phyloP scores from a whole-genome alignment of 768 basidiomycete genomes.

The Auriscalpium vulgare region DNA sequence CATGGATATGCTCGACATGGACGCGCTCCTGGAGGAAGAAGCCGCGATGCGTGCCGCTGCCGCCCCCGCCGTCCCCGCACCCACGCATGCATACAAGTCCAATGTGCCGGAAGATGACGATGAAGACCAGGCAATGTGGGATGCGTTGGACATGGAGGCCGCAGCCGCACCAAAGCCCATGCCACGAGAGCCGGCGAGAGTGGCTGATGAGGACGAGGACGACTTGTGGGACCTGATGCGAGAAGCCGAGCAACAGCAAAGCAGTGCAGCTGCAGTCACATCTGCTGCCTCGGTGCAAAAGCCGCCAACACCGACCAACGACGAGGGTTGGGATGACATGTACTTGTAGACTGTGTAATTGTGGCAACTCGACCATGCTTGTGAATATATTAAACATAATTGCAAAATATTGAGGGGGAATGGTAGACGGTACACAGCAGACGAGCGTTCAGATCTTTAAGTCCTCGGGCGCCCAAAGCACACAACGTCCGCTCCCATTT shows the following conservation, averaged over 20 bases:
- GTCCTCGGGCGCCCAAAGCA: conserved; percentile 62
- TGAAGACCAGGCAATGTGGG: conserved; percentile 34
- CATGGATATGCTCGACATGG: conserved; percentile 4
- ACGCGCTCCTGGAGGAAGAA: conserved; percentile 13
- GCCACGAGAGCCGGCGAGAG: not conserved
- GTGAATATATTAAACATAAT: too few species aligned
- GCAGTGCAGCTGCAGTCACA: not conserved
- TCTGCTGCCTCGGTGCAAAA: not conserved
- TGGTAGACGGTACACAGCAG: too few species aligned
- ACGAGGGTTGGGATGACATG: conserved; percentile 60
- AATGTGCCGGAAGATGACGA: conserved; percentile 19
- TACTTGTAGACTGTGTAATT: conserved; percentile 28
- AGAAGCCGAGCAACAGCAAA: conserved; percentile 37
- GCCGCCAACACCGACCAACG: conserved; percentile 24
- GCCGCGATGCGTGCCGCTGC: conserved; percentile 2
- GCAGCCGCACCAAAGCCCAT: conserved; percentile 1
- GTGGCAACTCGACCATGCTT: too few species aligned
- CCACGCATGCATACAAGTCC: conserved; percentile 4
- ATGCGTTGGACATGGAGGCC: conserved; percentile 17
- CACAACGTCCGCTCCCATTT: conserved; percentile 72
- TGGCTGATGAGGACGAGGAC: conserved; percentile 38
- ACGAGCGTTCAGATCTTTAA: not conserved
- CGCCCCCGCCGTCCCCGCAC: not conserved
- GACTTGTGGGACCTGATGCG: conserved; percentile 69
- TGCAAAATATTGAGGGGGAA: too few species aligned